A percentile compares a stretch with the other conserved stretches of the same genome.
Conservation (phyloP, 139 green algal genomes). For the Pycnococcus provasolii region DNA sequence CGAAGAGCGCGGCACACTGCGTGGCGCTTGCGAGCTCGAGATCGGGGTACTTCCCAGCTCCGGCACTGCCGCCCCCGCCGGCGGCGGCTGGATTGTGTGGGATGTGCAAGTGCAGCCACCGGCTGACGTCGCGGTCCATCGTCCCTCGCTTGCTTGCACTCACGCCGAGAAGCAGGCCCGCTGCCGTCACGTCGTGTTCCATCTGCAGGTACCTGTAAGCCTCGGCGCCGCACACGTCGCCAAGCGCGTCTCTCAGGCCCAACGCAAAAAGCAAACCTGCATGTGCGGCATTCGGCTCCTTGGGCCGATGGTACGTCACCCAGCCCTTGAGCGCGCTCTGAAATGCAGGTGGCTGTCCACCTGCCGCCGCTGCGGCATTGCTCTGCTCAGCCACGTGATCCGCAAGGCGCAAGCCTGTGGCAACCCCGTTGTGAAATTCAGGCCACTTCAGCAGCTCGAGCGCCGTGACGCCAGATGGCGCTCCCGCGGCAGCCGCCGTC, state of each 20-base stretch:
- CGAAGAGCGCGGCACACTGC: conserved; percentile 68
- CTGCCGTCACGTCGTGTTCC: conserved; percentile 62
- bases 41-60: conserved; percentile 57
- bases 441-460: conserved; percentile 55
- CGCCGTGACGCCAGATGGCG: not conserved
- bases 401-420: conserved; percentile 55
- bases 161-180: conserved; percentile 76
- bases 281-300: conserved; percentile 51
- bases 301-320: conserved; percentile 69
- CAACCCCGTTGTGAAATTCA: conserved; percentile 94
- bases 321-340: conserved; percentile 32
- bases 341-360: not conserved
- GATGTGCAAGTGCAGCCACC: conserved; percentile 89
- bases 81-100: conserved; percentile 63
- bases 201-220: conserved; percentile 46
- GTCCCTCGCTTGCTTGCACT: conserved; percentile 37
- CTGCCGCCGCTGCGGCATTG: not conserved
- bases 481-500: not conserved
- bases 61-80: not conserved
- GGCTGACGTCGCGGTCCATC: conserved; percentile 55
- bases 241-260: conserved; percentile 59
- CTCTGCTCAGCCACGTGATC: not conserved
- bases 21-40: conserved; percentile 80
- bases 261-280: conserved; percentile 78
- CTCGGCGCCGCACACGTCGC: conserved; percentile 32